phyloP scores from a whole-genome alignment of 257 asterid species.

The Prunella vulgaris region DNA sequence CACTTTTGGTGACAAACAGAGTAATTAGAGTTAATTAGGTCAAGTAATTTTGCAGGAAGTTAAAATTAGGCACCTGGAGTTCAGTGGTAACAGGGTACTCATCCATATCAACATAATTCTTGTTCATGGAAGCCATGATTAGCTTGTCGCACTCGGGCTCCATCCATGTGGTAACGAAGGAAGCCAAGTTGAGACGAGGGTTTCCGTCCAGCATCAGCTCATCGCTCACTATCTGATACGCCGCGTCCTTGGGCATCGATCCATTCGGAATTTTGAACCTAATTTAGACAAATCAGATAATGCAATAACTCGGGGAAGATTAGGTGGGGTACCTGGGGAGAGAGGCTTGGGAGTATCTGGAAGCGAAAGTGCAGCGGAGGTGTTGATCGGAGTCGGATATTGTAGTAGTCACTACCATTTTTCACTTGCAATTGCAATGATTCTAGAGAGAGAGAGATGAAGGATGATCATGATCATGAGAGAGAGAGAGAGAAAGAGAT shows the following conservation, averaged over 20 bases:
- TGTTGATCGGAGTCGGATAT: constrained; percentile 29
- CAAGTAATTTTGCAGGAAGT: no score
- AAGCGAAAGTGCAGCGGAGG: constrained; percentile 54
- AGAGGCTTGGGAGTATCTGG: constrained; percentile 51
- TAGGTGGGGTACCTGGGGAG: constrained; percentile 45
- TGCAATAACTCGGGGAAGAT: not conserved
- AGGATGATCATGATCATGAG: no score
- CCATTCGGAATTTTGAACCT: constrained; percentile 50
- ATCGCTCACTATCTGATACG: constrained; percentile 65
- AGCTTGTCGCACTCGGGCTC: constrained; percentile 76
- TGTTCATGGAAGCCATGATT: constrained; percentile 52
- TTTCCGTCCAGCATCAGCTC: constrained; percentile 77
- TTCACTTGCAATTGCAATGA: not conserved
- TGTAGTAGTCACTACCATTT: constrained; percentile 35
- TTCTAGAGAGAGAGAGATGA: not conserved
- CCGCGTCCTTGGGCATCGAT: constrained; percentile 73
- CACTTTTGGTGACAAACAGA: not conserved
- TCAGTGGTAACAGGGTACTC: constrained; percentile 82
- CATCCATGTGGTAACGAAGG: constrained; percentile 84
- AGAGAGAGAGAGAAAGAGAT: not conserved
- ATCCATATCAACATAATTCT: constrained; percentile 81
- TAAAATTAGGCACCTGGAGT: constrained; percentile 40
- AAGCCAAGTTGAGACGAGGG: constrained; percentile 70
- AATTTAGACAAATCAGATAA: not conserved
- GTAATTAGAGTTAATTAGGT: no score